Percentiles rank a stretch among this genome's conserved stretches.
Conservation (phyloP, 495 filamentous ascomycete species). For the Staphylotrichum tortipilum region DNA sequence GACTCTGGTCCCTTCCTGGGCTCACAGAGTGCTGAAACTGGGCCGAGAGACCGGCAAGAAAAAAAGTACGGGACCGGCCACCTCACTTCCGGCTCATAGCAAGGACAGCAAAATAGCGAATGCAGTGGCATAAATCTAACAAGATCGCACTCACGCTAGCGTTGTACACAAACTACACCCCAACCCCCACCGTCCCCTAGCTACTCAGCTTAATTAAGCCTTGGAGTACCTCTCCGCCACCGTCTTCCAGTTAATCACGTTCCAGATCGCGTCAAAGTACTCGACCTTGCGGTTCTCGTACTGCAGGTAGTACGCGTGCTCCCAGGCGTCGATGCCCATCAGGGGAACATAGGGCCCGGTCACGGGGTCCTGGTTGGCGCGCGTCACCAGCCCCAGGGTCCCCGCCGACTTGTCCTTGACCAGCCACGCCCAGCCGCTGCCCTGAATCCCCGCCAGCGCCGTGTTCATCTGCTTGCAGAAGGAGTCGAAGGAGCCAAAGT, state of each 20-base stretch:
- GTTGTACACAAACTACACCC: neutral
- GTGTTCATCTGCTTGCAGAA: constrained; percentile 81
- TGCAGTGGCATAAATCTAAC: neutral
- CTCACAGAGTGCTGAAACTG: too few relatives aligned
- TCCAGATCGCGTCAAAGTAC: constrained; percentile 95
- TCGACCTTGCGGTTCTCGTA: constrained; percentile 99
- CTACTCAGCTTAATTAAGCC: constrained; percentile 23
- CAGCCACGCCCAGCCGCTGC: constrained; percentile 92
- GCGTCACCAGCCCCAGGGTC: constrained; percentile 66
- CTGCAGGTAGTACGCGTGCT: constrained; percentile 64
- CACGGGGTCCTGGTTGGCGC: constrained; percentile 77
- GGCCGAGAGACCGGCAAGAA: too few relatives aligned
- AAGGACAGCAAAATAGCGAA: neutral
- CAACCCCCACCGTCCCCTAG: neutral
- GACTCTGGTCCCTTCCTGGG: too few relatives aligned
- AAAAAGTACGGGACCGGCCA: too few relatives aligned
- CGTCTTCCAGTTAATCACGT: constrained; percentile 92
- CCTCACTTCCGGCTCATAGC: too few relatives aligned
- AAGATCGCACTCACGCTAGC: neutral
- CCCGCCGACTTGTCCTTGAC: constrained; percentile 86
- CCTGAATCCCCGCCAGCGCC: constrained; percentile 81
- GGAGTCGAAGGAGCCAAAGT: constrained; percentile 65
- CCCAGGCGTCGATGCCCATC: constrained; percentile 86
- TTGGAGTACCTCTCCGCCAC: constrained; percentile 71
- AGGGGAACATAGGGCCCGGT: constrained; percentile 67